Evolutionary conservation across 306 rosid species (phyloP).

Genomic region (Quillaja saponaria): DNA sequence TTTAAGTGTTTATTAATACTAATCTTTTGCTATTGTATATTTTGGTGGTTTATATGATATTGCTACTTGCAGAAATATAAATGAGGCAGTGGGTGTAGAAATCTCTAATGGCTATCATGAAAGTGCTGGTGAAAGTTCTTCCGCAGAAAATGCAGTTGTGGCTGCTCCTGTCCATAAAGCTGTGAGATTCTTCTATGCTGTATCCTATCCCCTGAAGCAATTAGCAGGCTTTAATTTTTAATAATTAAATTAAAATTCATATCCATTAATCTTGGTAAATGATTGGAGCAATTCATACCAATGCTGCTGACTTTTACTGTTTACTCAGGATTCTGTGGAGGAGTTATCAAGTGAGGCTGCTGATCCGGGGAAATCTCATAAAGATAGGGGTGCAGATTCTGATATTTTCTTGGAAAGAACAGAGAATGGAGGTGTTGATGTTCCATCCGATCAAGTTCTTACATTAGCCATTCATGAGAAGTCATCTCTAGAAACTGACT

Average conservation of each 20-base stretch:
- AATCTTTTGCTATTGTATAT: slow-evolving; percentile 23
- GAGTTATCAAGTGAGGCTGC: slow-evolving; percentile 47
- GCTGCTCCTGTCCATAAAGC: slow-evolving; percentile 50
- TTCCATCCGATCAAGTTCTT: slow-evolving; percentile 67
- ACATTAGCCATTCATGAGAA: slow-evolving; percentile 70
- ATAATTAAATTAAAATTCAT: slow-evolving; percentile 17
- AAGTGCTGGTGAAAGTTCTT: slow-evolving; percentile 53
- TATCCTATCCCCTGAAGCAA: slow-evolving; percentile 28
- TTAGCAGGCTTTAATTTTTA: slow-evolving; percentile 9
- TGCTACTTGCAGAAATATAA: slow-evolving; percentile 67
- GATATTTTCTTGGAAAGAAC: slow-evolving; percentile 43
- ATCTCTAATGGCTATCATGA: slow-evolving; percentile 58
- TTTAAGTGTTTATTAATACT: not conserved
- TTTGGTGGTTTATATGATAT: slow-evolving; percentile 35
- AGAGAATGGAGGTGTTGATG: slow-evolving; percentile 54
- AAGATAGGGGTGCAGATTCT: slow-evolving; percentile 52
- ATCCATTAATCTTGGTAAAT: slow-evolving; percentile 9
- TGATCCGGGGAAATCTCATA: slow-evolving; percentile 49
- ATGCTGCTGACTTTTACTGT: slow-evolving; percentile 36
- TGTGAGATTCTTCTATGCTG: slow-evolving; percentile 33
- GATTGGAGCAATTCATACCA: slow-evolving; percentile 20
- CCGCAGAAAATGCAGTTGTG: slow-evolving; percentile 49
- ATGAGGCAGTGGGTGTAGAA: slow-evolving; percentile 58
- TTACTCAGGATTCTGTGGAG: slow-evolving; percentile 57
- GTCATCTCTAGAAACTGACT: slow-evolving; percentile 54